Percentiles rank a stretch among this genome's conserved stretches.
Conservation (phyloP, 1,284 basidiomycete genomes). For the Macrocybe sp. region DNA sequence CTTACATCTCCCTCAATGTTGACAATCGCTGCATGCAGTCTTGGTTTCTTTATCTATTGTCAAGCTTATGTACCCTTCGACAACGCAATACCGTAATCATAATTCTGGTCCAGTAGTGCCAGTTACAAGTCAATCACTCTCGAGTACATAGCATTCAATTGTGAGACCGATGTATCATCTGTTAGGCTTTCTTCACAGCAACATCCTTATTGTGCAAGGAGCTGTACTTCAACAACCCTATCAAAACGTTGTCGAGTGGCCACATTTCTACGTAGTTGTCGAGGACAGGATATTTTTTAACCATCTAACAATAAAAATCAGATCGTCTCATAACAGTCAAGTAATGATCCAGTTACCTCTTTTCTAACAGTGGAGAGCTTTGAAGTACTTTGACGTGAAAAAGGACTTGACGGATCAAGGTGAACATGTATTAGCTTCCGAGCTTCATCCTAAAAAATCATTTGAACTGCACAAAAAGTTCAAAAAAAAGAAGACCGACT, state of each 20-base stretch:
- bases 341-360: neutral
- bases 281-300: neutral
- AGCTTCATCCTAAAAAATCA: neutral
- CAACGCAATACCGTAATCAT: no score
- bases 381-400: neutral
- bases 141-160: no score
- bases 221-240: neutral
- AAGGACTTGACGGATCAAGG: neutral
- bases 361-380: neutral
- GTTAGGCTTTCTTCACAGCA: no score
- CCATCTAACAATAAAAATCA: neutral
- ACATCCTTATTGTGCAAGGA: neutral
- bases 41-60: no score
- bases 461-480: neutral
- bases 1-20: no score
- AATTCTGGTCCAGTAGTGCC: no score
- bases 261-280: neutral
- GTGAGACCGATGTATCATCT: no score
- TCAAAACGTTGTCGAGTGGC: neutral
- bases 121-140: no score
- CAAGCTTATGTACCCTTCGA: no score
- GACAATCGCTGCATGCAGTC: no score
- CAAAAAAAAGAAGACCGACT: neutral
- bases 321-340: neutral
- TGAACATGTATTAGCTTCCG: neutral